Base-by-base conservation (phyloP, 202 grass and related monocot genomes). In the Schoenoplectus tabernaemontani region DNA sequence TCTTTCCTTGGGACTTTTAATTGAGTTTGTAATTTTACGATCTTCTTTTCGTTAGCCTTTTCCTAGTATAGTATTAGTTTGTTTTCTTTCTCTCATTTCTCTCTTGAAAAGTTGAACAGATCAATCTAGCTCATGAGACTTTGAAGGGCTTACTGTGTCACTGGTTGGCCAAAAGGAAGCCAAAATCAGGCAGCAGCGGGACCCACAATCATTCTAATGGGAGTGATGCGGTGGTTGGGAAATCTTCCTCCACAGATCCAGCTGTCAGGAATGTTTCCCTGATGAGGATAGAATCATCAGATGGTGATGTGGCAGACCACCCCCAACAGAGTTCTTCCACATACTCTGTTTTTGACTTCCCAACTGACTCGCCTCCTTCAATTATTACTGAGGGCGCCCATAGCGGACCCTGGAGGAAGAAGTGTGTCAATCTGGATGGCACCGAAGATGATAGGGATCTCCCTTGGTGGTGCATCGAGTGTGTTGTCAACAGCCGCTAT, bases 51-150 rank as follows among this genome's bases (percentile, higher is more conserved):
- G 28, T 28, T 28, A 28, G 28, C 28, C 47, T 53, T 54, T 33
- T 54, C 48, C 66, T 20, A 28, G 4, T 70, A 34, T 16, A n/a
- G 47, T 75, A 36, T 36, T 37, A 56, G 16, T 76, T 37, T 76
- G 8, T 36, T 76, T 75, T 48, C 22, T 13, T 56, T 54, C 19
- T 37, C 57, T 63, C 71, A 28, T 54, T 78, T 46, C 6, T 42
- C 13, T 87, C 15, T 44, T 34, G 53, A 53, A 88, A 76, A 87
- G 32, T 60, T 61, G 13, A 86, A 50, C 91, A 98, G 96, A 93
- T 99, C 83, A 99, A 99, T 87, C 83, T 99, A 83, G 96, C 89
- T 82, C 96, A 95, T 42, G 96, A 95, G 81, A 99, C 96, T 58
- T 85, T 98, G 80, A 90, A 86, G 82, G 96, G 96, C 71, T 87